Conservation (phyloP, 768 basidiomycete species). For the Boletus huronensis region DNA sequence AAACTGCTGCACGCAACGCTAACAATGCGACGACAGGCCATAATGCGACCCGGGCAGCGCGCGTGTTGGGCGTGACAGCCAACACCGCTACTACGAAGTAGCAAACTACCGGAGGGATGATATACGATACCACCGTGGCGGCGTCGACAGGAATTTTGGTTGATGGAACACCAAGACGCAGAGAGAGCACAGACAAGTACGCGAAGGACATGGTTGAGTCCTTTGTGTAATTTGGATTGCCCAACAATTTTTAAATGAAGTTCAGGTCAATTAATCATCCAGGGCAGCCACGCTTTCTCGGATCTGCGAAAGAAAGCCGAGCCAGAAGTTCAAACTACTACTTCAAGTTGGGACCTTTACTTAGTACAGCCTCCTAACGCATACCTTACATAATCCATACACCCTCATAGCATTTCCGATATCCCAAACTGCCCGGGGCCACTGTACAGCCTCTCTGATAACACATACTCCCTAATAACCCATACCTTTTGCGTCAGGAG, state of each 20-base stretch:
- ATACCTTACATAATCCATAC: no score
- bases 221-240: not conserved
- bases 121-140: slow-evolving; percentile 28
- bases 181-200: not conserved
- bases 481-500: no score
- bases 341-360: no score
- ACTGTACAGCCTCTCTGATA: no score
- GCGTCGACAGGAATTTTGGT: slow-evolving; percentile 28
- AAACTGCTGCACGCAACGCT: slow-evolving; percentile 37
- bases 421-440: no score
- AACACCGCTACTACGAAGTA: slow-evolving; percentile 49
- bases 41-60: slow-evolving; percentile 41
- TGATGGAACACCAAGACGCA: slow-evolving; percentile 5
- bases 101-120: slow-evolving; percentile 42
- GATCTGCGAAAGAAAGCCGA: not conserved
- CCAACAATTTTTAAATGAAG: not conserved
- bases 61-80: slow-evolving; percentile 44
- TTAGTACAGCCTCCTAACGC: no score
- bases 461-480: no score
- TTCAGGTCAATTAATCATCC: not conserved
- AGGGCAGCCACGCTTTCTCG: not conserved
- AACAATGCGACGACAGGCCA: slow-evolving; percentile 44
- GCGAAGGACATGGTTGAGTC: not conserved
- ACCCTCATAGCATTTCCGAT: no score
- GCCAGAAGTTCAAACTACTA: no score